These are phyloP conservation scores for Ganoderma multipileum DNA, from an alignment of 1,284 basidiomycete species.

Conservation along the genomic window DNA sequence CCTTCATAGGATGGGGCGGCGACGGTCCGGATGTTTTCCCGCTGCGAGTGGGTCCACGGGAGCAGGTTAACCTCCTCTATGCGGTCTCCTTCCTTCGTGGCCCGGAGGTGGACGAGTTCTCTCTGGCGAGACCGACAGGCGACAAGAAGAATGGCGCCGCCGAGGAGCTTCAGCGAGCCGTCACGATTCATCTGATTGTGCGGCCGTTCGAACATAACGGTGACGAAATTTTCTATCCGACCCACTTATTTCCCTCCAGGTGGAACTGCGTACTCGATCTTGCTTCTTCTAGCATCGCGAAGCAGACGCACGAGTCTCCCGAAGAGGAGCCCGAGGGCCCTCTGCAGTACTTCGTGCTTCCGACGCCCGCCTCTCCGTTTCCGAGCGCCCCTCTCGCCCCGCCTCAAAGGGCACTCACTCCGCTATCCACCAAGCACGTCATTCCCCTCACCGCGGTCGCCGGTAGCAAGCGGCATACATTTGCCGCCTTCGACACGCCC, in stretches of 20 bases:
- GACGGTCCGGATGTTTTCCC: constrained; percentile 65
- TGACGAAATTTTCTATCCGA: constrained; percentile 56
- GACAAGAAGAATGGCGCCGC: constrained; percentile 20
- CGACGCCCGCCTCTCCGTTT: constrained; percentile 79
- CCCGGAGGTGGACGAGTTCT: constrained; percentile 60
- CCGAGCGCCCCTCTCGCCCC: constrained; percentile 44
- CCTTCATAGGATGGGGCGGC: constrained; percentile 70
- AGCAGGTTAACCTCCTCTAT: constrained; percentile 89
- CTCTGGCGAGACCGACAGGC: constrained; percentile 39
- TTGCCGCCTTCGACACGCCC: constrained; percentile 35
- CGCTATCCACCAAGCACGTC: constrained; percentile 38
- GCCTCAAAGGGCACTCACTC: constrained; percentile 18
- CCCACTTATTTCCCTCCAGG: constrained; percentile 75
- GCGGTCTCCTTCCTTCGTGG: constrained; percentile 77
- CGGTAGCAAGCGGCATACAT: constrained; percentile 65
- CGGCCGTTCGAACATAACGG: constrained; percentile 55
- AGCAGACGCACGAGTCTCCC: constrained; percentile 16
- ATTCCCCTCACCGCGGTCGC: constrained; percentile 47
- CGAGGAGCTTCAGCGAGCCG: constrained; percentile 71
- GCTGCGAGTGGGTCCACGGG: constrained; percentile 66
- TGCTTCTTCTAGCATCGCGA: constrained; percentile 42
- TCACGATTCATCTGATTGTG: constrained; percentile 80
- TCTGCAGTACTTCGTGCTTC: constrained; percentile 57
- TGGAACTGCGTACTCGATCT: constrained; percentile 92
- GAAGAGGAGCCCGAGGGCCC: constrained; percentile 23